Conservation (phyloP, 805 yeast genomes). For the Scheffersomyces stipitis region DNA sequence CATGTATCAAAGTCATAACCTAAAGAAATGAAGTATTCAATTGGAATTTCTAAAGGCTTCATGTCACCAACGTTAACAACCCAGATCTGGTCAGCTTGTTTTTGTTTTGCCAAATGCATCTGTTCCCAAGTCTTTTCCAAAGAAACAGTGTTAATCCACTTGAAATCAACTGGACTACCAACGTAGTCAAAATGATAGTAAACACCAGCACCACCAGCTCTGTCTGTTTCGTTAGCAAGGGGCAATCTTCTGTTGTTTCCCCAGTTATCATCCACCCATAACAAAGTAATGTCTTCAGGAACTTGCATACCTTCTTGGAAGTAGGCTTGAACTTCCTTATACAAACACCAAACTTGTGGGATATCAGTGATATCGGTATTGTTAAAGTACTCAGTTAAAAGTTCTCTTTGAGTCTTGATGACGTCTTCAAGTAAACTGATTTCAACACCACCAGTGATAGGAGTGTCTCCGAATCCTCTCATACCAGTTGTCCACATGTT, state of each 20-base stretch:
- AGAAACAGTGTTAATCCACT: constrained; percentile 25
- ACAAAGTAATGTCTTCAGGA: constrained; percentile 20
- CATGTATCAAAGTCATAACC: constrained; percentile 14
- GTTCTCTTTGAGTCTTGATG: constrained; percentile 12
- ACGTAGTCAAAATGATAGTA: constrained; percentile 28
- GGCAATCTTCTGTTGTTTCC: constrained; percentile 28
- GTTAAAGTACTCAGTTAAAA: constrained; percentile 10
- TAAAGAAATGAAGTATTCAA: constrained; percentile 17
- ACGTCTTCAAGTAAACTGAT: constrained; percentile 12
- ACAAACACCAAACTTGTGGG: constrained; percentile 20
- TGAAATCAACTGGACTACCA: constrained; percentile 26
- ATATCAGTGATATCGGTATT: constrained; percentile 10
- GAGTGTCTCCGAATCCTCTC: constrained; percentile 17
- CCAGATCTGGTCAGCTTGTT: constrained; percentile 19
- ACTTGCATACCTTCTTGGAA: constrained; percentile 16
- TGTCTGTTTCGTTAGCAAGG: constrained; percentile 13
- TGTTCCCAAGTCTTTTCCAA: constrained; percentile 24
- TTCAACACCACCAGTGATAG: constrained; percentile 16
- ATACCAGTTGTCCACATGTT: constrained; percentile 18
- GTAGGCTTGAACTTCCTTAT: constrained; percentile 18
- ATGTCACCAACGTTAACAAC: constrained; percentile 26
- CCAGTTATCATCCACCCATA: constrained; percentile 29
- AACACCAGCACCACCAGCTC: constrained; percentile 27
- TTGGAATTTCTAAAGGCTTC: constrained; percentile 23
- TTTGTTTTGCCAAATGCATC: constrained; percentile 19